Evolutionary conservation across 192 early-diverging fungal genomes (phyloP).

Genomic region (Umbelopsis isabellina): DNA sequence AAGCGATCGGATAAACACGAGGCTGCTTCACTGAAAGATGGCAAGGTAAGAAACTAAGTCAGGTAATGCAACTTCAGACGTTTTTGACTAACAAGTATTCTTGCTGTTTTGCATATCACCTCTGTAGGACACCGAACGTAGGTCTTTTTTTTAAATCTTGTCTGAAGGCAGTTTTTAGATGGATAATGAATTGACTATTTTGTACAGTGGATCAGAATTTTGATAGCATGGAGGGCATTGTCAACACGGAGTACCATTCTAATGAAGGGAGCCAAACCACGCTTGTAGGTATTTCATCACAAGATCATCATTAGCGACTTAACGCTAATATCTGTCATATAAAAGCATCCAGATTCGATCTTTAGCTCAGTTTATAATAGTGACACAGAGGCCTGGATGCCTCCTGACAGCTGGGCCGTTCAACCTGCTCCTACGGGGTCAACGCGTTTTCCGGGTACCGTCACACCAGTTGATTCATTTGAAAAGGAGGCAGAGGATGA

Average conservation of each 20-base stretch:
- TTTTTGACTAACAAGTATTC: background rate
- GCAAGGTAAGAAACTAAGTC: background rate
- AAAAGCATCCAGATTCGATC: conserved; percentile 5
- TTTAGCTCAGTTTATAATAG: conserved; percentile 4
- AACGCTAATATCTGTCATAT: background rate
- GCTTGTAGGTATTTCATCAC: background rate
- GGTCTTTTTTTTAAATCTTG: background rate
- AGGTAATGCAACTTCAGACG: background rate
- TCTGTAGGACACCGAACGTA: conserved; percentile 25
- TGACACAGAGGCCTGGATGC: conserved; percentile 56
- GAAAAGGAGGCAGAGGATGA: conserved; percentile 30
- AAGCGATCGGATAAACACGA: background rate
- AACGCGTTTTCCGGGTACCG: background rate
- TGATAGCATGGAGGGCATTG: conserved; percentile 50
- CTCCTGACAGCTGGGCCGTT: conserved; percentile 78
- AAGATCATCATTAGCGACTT: background rate
- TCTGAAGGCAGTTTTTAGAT: conserved; percentile 1
- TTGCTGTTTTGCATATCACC: background rate
- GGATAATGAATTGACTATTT: background rate
- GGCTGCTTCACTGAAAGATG: background rate
- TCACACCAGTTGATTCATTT: conserved; percentile 41
- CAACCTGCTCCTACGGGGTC: conserved; percentile 42
- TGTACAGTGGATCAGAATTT: conserved; percentile 44
- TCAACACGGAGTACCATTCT: conserved; percentile 37
- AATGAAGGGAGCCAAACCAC: conserved; percentile 21